Conservation (phyloP, 1,284 basidiomycete genomes). For the Leccinum griseonigrum region DNA sequence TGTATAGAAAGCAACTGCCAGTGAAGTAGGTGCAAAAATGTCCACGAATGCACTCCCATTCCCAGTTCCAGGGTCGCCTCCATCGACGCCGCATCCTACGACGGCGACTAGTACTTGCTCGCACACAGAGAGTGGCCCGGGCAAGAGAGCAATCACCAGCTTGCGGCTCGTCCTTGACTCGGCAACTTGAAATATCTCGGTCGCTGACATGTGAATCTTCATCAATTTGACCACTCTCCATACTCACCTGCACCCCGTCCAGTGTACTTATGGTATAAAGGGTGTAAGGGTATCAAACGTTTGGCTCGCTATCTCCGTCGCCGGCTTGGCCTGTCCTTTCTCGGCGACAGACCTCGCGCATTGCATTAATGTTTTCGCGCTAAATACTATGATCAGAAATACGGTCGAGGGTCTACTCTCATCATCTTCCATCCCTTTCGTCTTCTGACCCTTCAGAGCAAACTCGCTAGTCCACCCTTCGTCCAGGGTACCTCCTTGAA, state of each 20-base stretch:
- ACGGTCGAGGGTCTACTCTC: conserved; percentile 26
- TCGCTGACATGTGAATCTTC: neutral
- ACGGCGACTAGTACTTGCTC: too few relatives aligned
- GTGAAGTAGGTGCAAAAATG: neutral
- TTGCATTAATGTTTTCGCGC: conserved; percentile 15
- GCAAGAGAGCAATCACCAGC: too few relatives aligned
- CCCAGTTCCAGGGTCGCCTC: too few relatives aligned
- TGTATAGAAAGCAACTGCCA: conserved; percentile 7
- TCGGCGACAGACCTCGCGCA: conserved; percentile 38
- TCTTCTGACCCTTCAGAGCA: conserved; percentile 41
- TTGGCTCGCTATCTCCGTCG: conserved; percentile 61
- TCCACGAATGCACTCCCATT: too few relatives aligned
- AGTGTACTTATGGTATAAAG: too few relatives aligned
- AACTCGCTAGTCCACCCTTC: conserved; percentile 34
- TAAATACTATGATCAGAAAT: conserved; percentile 27
- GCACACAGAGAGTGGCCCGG: too few relatives aligned
- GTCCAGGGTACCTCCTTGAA: neutral
- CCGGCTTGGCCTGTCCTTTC: conserved; percentile 64
- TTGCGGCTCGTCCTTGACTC: too few relatives aligned
- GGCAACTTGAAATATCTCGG: too few relatives aligned
- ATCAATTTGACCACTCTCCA: neutral
- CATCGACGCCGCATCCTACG: too few relatives aligned
- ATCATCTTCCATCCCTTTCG: conserved; percentile 27
- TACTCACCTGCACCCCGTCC: too few relatives aligned
- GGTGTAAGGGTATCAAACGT: conserved; percentile 54